These are phyloP conservation scores for Tricholoma saponaceum DNA, from an alignment of 768 basidiomycete genomes.

Conservation along the genomic window DNA sequence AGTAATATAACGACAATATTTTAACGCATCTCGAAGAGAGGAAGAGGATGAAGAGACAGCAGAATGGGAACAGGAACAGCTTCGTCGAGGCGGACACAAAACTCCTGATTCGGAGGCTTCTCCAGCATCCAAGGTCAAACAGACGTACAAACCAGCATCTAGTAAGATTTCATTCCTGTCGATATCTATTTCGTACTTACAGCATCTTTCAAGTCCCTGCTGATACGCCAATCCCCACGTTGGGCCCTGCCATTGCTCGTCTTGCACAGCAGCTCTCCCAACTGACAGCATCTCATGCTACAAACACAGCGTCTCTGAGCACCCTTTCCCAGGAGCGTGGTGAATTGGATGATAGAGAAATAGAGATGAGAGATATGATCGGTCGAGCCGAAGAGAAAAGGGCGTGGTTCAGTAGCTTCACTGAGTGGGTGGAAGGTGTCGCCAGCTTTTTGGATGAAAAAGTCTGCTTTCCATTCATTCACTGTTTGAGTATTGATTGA, in stretches of 20 bases:
- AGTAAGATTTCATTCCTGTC: constrained; percentile 41
- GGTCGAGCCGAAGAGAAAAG: constrained; percentile 71
- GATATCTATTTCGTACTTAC: constrained; percentile 1
- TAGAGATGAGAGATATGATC: constrained; percentile 73
- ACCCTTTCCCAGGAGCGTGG: constrained; percentile 58
- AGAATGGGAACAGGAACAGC: constrained; percentile 84
- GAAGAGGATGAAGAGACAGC: constrained; percentile 82
- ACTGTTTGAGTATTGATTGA: constrained; percentile 1
- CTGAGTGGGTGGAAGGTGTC: constrained; percentile 77
- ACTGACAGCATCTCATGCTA: constrained; percentile 65
- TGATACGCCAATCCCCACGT: constrained; percentile 55
- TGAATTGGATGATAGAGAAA: constrained; percentile 64
- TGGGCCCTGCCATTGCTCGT: constrained; percentile 57
- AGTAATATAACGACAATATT: not conserved
- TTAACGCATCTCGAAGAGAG: constrained; percentile 24
- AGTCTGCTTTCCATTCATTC: constrained; percentile 27
- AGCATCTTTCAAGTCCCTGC: constrained; percentile 53
- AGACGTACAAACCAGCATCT: constrained; percentile 64
- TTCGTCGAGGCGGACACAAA: constrained; percentile 66
- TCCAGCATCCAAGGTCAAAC: constrained; percentile 39
- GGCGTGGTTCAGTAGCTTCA: constrained; percentile 76
- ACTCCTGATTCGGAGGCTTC: constrained; percentile 28
- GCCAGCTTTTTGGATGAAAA: constrained; percentile 89
- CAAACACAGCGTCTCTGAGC: constrained; percentile 51
- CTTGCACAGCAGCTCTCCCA: constrained; percentile 56